These are phyloP conservation scores for Cichorium intybus DNA, from an alignment of 140 eudicot genomes.

Conservation along the genomic window DNA sequence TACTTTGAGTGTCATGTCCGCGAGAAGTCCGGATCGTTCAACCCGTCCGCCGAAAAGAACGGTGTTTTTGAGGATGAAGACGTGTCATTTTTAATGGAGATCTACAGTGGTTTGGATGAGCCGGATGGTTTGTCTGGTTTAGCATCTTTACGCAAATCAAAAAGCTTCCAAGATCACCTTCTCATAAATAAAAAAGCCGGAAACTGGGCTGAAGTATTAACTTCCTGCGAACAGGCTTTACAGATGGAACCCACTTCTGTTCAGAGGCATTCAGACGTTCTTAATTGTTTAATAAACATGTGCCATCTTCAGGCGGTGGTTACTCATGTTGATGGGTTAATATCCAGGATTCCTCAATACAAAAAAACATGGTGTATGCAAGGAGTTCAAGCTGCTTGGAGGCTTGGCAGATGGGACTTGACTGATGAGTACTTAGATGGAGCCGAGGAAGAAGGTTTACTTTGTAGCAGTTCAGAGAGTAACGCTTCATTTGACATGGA, in stretches of 20 bases:
- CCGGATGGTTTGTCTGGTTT: constrained; percentile 95
- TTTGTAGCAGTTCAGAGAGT: constrained; percentile 92
- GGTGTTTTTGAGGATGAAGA: constrained; percentile 91
- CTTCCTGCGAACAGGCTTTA: constrained; percentile 96
- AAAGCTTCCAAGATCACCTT: constrained; percentile 85
- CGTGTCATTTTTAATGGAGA: constrained; percentile 85
- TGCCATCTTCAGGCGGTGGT: constrained; percentile 96
- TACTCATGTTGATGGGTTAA: constrained; percentile 95
- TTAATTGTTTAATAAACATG: constrained; percentile 90
- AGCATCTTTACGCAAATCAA: constrained; percentile 85
- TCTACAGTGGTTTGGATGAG: constrained; percentile 91
- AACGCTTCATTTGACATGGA: constrained; percentile 94
- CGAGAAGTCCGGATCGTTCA: constrained; percentile 92
- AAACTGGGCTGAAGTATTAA: constrained; percentile 98
- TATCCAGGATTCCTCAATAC: constrained; percentile 80
- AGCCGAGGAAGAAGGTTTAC: constrained; percentile 92
- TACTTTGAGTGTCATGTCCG: constrained; percentile 94
- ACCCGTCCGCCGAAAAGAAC: constrained; percentile 85
- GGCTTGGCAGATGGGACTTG: constrained; percentile 99
- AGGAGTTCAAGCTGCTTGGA: constrained; percentile 99
- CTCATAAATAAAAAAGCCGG: constrained; percentile 90
- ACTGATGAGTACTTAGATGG: constrained; percentile 82
- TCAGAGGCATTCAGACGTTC: constrained; percentile 94
- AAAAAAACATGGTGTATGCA: constrained; percentile 99
- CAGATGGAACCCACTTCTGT: constrained; percentile 98